A percentile compares a stretch with the other conserved stretches of the same genome.
Conservation (phyloP, 2,329 filamentous ascomycete species). For the Fusarium sp. region DNA sequence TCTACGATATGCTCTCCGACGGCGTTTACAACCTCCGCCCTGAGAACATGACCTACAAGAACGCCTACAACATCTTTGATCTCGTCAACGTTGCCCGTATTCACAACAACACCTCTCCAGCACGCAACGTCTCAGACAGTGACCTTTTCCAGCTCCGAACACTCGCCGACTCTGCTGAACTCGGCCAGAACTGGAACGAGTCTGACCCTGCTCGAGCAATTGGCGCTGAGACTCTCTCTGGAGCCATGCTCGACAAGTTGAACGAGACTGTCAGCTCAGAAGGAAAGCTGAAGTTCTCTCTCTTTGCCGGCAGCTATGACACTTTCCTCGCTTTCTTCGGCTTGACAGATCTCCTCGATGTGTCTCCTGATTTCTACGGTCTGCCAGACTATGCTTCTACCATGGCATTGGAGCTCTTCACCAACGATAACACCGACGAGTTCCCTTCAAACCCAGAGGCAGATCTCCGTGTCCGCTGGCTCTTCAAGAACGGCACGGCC, state of each 20-base stretch:
- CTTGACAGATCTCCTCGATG: constrained; percentile 45
- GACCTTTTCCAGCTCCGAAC: constrained; percentile 53
- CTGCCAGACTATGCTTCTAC: constrained; percentile 55
- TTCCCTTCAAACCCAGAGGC: constrained; percentile 47
- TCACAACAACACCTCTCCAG: constrained; percentile 50
- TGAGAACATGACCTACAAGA: constrained; percentile 52
- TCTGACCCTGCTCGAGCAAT: constrained; percentile 50
- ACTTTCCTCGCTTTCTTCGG: constrained; percentile 56
- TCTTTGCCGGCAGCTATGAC: constrained; percentile 54
- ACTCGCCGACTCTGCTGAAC: constrained; percentile 52
- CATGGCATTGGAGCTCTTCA: constrained; percentile 55
- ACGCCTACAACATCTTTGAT: constrained; percentile 56
- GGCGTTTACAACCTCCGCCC: constrained; percentile 51
- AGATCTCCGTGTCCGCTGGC: constrained; percentile 52
- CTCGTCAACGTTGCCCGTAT: constrained; percentile 54
- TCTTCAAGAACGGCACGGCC: constrained; percentile 54
- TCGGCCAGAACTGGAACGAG: constrained; percentile 51
- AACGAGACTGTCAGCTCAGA: constrained; percentile 50
- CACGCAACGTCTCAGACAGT: constrained; percentile 51
- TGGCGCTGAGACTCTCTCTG: constrained; percentile 51
- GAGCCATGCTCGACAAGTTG: constrained; percentile 50
- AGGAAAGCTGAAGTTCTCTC: constrained; percentile 53
- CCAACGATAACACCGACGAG: constrained; percentile 25
- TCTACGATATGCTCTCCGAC: constrained; percentile 49
- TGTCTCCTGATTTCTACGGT: constrained; percentile 51